Percentiles rank a stretch among this genome's conserved stretches.
Evolutionary conservation across 1,284 basidiomycete species (phyloP).

Genomic region (Trametes versicolor): DNA sequence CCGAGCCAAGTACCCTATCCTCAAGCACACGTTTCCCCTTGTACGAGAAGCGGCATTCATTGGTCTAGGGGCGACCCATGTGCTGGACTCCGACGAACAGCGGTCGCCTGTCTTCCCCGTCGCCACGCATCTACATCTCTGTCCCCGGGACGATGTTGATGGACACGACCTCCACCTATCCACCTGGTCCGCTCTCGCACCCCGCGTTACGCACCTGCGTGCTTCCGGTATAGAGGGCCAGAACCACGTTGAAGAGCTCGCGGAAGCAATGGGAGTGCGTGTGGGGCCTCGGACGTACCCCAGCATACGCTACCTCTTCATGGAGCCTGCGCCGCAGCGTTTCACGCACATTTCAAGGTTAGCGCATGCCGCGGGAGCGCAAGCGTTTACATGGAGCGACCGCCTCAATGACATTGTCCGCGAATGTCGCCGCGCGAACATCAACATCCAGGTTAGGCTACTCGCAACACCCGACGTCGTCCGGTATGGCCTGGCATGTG

Average conservation of each 20-base stretch:
- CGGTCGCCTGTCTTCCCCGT: background rate
- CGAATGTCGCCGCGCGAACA: too few relatives aligned
- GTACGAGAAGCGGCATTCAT: background rate
- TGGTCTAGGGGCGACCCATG: background rate
- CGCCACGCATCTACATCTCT: background rate
- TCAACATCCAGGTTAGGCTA: too few relatives aligned
- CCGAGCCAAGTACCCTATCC: background rate
- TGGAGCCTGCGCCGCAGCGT: too few relatives aligned
- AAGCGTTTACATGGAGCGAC: too few relatives aligned
- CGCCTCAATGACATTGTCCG: too few relatives aligned
- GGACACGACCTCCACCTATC: background rate
- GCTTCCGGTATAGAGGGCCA: background rate
- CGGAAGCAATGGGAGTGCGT: background rate
- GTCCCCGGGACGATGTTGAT: background rate
- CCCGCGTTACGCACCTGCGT: background rate
- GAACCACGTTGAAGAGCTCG: background rate
- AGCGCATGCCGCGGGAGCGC: too few relatives aligned
- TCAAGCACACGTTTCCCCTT: background rate
- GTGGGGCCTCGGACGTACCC: too few relatives aligned
- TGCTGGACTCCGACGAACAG: background rate
- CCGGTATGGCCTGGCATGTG: too few relatives aligned
- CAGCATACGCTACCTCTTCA: too few relatives aligned
- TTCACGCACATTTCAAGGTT: too few relatives aligned
- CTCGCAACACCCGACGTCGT: too few relatives aligned
- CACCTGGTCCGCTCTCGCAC: background rate